These are phyloP conservation scores for Trifolium fragiferum DNA, from an alignment of 306 rosid species.

Conservation along the genomic window DNA sequence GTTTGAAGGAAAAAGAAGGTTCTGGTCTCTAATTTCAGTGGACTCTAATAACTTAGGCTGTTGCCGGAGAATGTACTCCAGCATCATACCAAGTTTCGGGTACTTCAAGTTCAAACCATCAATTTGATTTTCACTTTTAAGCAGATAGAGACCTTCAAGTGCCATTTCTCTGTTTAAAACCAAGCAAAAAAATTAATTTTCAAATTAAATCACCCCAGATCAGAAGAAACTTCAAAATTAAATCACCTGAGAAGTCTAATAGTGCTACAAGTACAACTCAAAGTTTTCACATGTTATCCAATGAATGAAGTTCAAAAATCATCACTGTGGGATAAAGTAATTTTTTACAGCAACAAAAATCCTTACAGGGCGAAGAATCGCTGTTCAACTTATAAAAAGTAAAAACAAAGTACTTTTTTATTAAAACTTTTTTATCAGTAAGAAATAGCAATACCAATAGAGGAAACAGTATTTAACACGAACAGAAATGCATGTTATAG, in stretches of 20 bases:
- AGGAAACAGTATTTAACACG: conserved; percentile 20
- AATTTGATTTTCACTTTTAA: conserved; percentile 53
- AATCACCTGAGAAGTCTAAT: conserved; percentile 23
- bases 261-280: conserved; percentile 16
- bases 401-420: background rate
- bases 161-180: conserved; percentile 81
- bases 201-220: conserved; percentile 12
- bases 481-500: conserved; percentile 11
- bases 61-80: conserved; percentile 73
- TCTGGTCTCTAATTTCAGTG: conserved; percentile 68
- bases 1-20: conserved; percentile 72
- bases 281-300: conserved; percentile 18
- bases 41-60: conserved; percentile 78
- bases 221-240: conserved; percentile 32
- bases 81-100: conserved; percentile 79
- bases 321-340: background rate
- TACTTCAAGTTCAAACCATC: conserved; percentile 50
- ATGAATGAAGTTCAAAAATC: conserved; percentile 26
- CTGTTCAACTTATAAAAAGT: conserved; percentile 2
- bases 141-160: conserved; percentile 78
- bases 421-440: background rate
- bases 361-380: conserved; percentile 14
- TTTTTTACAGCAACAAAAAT: background rate
- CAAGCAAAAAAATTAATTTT: conserved; percentile 21
- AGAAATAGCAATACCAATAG: conserved; percentile 11